These are phyloP conservation scores for Pythium insidiosum DNA, from an alignment of 352 stramenopile genomes.

Conservation along the genomic window DNA sequence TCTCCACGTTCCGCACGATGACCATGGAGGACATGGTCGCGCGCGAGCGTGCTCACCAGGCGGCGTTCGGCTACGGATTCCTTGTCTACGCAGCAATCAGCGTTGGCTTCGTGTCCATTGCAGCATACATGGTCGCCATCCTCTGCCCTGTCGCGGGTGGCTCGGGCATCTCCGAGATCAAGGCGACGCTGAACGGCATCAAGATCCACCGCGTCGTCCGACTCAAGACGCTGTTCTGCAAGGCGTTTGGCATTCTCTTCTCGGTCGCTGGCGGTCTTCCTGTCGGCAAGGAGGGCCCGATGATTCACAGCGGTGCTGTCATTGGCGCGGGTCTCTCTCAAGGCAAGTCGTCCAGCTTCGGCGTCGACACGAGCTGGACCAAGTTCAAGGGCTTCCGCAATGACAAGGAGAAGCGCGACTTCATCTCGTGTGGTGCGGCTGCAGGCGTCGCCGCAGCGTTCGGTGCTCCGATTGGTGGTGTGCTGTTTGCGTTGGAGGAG, in stretches of 20 bases:
- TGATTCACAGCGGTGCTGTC: slow-evolving; percentile 87
- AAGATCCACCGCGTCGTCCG: slow-evolving; percentile 95
- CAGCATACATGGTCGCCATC: slow-evolving; percentile 88
- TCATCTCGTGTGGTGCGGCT: slow-evolving; percentile 96
- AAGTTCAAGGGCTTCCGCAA: slow-evolving; percentile 92
- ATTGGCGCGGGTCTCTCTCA: slow-evolving; percentile 96
- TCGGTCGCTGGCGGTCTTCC: slow-evolving; percentile 68
- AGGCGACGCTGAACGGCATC: slow-evolving; percentile 97
- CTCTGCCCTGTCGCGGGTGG: slow-evolving; percentile 92
- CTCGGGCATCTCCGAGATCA: slow-evolving; percentile 97
- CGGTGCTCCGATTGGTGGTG: slow-evolving; percentile 95
- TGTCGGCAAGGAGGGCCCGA: slow-evolving; percentile 86
- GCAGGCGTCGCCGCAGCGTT: slow-evolving; percentile 97
- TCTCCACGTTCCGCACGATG: slow-evolving; percentile 86
- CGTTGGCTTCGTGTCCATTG: slow-evolving; percentile 88
- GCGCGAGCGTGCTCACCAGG: slow-evolving; percentile 30
- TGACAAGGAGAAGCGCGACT: slow-evolving; percentile 95
- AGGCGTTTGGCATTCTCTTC: slow-evolving; percentile 89
- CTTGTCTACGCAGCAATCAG: slow-evolving; percentile 89
- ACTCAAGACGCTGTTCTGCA: slow-evolving; percentile 95
- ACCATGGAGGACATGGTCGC: slow-evolving; percentile 85
- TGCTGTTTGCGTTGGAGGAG: slow-evolving; percentile 98
- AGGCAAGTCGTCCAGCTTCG: slow-evolving; percentile 85
- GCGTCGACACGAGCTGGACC: slow-evolving; percentile 82
- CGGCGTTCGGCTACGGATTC: slow-evolving; percentile 74